These are phyloP conservation scores for Purshia tridentata DNA, from an alignment of 306 rosid species.

Conservation along the genomic window DNA sequence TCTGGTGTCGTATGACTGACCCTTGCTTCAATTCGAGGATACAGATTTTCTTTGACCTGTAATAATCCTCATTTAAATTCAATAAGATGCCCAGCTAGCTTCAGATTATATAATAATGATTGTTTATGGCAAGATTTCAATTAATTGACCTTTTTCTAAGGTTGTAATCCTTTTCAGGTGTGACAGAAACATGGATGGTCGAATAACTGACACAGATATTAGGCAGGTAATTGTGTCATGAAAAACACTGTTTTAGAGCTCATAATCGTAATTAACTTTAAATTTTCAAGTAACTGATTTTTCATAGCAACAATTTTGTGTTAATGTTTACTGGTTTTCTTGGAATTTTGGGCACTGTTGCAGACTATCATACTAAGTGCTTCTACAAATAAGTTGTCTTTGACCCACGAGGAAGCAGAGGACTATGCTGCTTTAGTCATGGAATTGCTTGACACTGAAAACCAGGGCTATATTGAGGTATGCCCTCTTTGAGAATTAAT, in stretches of 20 bases:
- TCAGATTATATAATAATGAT: neutral
- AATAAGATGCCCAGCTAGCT: constrained; percentile 1
- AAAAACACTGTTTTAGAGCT: neutral
- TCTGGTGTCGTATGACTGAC: constrained; percentile 61
- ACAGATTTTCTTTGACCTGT: constrained; percentile 76
- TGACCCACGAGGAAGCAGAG: constrained; percentile 79
- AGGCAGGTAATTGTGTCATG: constrained; percentile 52
- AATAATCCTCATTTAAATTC: constrained; percentile 9
- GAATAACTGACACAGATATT: constrained; percentile 55
- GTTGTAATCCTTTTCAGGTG: constrained; percentile 46
- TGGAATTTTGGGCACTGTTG: constrained; percentile 16
- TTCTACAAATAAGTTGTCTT: constrained; percentile 58
- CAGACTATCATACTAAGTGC: constrained; percentile 68
- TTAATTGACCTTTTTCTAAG: constrained; percentile 11
- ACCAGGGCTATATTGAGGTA: constrained; percentile 74
- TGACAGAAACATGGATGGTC: constrained; percentile 74
- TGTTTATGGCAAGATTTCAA: neutral
- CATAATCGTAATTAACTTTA: neutral
- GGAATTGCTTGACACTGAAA: constrained; percentile 64
- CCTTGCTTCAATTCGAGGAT: constrained; percentile 54
- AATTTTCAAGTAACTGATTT: too few relatives aligned
- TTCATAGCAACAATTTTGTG: neutral
- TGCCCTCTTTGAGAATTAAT: too few relatives aligned
- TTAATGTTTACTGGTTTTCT: neutral
- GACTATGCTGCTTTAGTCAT: constrained; percentile 63